Evolutionary conservation across 257 asterid genomes (phyloP).

Genomic region (Datura wrightii): DNA sequence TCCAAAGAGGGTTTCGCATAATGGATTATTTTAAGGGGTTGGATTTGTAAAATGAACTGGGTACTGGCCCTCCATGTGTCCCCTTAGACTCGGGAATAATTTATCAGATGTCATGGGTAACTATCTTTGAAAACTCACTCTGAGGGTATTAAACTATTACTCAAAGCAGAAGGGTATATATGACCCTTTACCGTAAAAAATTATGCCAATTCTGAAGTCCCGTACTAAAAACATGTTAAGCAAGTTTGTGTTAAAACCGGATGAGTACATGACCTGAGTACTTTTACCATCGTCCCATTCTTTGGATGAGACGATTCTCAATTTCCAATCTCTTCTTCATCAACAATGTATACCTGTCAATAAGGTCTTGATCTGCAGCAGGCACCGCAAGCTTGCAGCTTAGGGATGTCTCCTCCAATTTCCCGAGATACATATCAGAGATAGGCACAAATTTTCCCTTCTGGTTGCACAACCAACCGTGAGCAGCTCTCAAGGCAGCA

Average conservation of each 20-base stretch:
- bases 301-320: slow-evolving; percentile 69
- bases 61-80: no score
- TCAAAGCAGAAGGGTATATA: background rate
- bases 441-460: slow-evolving; percentile 66
- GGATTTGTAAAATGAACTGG: no score
- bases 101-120: no score
- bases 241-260: background rate
- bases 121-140: background rate
- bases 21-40: no score
- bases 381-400: slow-evolving; percentile 62
- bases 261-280: background rate
- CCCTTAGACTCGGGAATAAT: no score
- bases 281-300: slow-evolving; percentile 60
- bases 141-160: background rate
- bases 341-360: slow-evolving; percentile 60
- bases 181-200: background rate
- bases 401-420: slow-evolving; percentile 71
- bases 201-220: background rate
- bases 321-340: slow-evolving; percentile 81
- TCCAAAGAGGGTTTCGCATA: no score
- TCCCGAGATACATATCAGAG: slow-evolving; percentile 63
- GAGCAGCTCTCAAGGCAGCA: slow-evolving; percentile 94
- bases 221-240: background rate
- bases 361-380: slow-evolving; percentile 60
- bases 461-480: slow-evolving; percentile 84